Evolutionary conservation across 306 rosid species (phyloP), one percentile per base, ranked within the genome.

Genomic region (Quercus agrifolia): DNA sequence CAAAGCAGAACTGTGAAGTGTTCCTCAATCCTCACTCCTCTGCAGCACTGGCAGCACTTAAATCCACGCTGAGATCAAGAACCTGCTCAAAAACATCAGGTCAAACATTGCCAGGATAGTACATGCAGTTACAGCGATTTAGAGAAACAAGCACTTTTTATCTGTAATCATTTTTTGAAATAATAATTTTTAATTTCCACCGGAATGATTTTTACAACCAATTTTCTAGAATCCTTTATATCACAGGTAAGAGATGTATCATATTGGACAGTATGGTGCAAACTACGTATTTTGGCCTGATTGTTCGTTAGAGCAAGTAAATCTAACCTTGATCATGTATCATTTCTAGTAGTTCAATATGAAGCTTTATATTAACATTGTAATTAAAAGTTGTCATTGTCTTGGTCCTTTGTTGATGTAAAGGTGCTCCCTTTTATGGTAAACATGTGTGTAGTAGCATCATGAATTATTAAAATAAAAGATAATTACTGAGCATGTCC

Each of bases 1-100:
- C 56, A 76, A 70, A 49, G 63, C 57, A 70, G 56, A 46, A 68
- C 10, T 59, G 35, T 18, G 73, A 17, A 4, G 78, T 27, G 38
- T 20, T 70, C 17, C 27, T 33, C 72, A 10, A 67, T 76, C 62
- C 73, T 89, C 86, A 92, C 87, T 94, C 99, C 84, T 94, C 97
- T 35, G 97, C 97, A 55, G 99, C 99, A 85, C 97, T 90, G 17
- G 99, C 99, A 82, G 97, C 93, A 80, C 97, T 94, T 55, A 94
- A 86, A 90, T 94, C 99, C 90, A 94, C 97, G 52, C 88, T 88
- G 55, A 94, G 95, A 87, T 94, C 99, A 80, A 92, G 79, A 81
- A 79, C 93, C 97, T 94, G 90, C 51, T 54, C 87, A 80, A 78
- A 70, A 33, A 75, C 49, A 78, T 62, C 59, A 49, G 46, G 62